phyloP scores from a whole-genome alignment of 2,329 filamentous ascomycete genomes.

The Colletotrichum sp. region DNA sequence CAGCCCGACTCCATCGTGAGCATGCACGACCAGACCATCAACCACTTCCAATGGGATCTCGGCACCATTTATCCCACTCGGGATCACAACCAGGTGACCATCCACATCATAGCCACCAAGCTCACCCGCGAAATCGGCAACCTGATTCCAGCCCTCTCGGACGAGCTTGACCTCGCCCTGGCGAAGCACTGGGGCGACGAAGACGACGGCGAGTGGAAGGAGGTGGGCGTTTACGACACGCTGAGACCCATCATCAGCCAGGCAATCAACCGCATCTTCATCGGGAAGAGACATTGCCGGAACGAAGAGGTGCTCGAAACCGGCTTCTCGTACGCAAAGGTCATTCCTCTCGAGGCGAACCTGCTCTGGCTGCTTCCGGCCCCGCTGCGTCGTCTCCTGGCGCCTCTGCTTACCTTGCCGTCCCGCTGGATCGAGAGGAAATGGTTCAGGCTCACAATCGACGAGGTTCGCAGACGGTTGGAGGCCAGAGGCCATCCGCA shows the following conservation, averaged over 20 bases:
- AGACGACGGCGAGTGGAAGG: neutral
- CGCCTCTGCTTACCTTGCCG: neutral
- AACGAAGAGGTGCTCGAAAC: neutral
- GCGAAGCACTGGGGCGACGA: neutral
- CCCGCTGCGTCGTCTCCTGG: neutral
- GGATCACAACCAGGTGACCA: neutral
- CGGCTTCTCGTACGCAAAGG: neutral
- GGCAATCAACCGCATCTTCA: slow-evolving; percentile 2
- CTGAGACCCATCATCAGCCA: neutral
- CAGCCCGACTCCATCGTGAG: neutral
- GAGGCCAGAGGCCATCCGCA: neutral
- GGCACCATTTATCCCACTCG: neutral
- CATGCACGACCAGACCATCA: neutral
- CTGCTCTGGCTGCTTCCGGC: neutral
- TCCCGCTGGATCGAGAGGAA: neutral
- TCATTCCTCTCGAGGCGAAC: slow-evolving; percentile 1
- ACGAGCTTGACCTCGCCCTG: neutral
- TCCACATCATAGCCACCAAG: neutral
- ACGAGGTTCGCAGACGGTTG: neutral
- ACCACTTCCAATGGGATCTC: neutral
- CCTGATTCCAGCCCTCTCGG: neutral
- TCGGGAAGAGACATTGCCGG: neutral
- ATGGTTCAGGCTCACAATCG: neutral
- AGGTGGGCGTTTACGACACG: neutral
- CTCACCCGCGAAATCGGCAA: neutral